A percentile compares a stretch with the other conserved stretches of the same genome.
These are phyloP conservation scores for Drosera spatulata DNA, from an alignment of 179 eudicot species.

Conservation along the genomic window DNA sequence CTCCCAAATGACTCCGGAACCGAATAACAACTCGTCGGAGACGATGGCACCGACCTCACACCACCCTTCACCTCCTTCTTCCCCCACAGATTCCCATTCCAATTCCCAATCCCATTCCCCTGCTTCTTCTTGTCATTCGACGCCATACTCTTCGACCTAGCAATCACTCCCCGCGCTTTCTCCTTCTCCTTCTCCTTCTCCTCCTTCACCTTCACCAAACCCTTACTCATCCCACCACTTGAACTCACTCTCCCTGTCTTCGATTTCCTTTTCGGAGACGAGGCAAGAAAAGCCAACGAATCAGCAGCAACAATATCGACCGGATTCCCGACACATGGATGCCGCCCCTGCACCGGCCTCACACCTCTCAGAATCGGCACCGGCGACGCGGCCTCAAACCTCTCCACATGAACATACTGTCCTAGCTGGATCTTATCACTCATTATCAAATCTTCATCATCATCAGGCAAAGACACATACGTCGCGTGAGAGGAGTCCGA, in stretches of 20 bases:
- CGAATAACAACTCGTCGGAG: conserved; percentile 80
- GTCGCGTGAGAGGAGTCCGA: conserved; percentile 91
- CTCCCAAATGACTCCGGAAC: conserved; percentile 77
- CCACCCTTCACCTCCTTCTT: conserved; percentile 47
- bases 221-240: too few relatives aligned
- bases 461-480: conserved; percentile 59
- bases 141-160: too few relatives aligned
- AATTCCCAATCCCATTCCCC: conserved; percentile 3
- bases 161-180: too few relatives aligned
- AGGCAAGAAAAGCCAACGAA: conserved; percentile 23
- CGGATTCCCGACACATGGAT: conserved; percentile 64
- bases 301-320: conserved; percentile 46
- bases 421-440: conserved; percentile 72
- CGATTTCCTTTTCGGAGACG: conserved; percentile 9
- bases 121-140: too few relatives aligned
- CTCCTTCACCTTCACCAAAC: too few relatives aligned
- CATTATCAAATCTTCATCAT: conserved; percentile 51
- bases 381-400: conserved; percentile 54
- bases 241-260: too few relatives aligned
- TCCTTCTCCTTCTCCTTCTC: too few relatives aligned
- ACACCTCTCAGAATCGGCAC: conserved; percentile 69
- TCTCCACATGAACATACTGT: conserved; percentile 56
- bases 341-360: conserved; percentile 51
- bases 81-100: conserved; percentile 23
- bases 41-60: conserved; percentile 47